Evolutionary conservation across 1,284 basidiomycete species (phyloP).

Genomic region (Pseudozyma pruni): DNA sequence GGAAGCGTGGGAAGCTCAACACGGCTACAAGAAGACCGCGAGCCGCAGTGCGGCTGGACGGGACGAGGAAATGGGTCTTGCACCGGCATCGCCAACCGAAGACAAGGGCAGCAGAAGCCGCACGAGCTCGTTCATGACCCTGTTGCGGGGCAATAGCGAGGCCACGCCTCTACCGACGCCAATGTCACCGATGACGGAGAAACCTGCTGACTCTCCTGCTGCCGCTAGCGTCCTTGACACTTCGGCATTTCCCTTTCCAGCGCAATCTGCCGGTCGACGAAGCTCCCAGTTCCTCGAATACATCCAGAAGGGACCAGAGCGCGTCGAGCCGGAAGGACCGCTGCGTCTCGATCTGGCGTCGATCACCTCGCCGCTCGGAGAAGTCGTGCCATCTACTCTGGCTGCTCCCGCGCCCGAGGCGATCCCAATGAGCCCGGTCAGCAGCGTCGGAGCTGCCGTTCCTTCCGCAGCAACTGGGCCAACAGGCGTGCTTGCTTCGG

Average conservation of each 20-base stretch:
- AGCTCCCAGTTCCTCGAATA: conserved; percentile 47
- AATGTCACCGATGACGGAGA: conserved; percentile 16
- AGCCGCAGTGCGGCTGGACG: conserved; percentile 8
- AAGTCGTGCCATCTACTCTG: conserved; percentile 1
- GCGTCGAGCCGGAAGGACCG: conserved; percentile 22
- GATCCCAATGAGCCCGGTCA: conserved; percentile 5
- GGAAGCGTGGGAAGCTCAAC: conserved; percentile 85
- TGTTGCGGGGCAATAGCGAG: conserved; percentile 21
- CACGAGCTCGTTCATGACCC: conserved; percentile 41
- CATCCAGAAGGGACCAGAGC: conserved; percentile 38
- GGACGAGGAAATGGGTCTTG: conserved; percentile 20
- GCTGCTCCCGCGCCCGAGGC: neutral
- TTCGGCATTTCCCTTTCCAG: conserved; percentile 26
- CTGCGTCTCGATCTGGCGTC: conserved; percentile 23
- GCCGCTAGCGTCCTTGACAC: conserved; percentile 24
- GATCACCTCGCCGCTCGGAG: conserved; percentile 16
- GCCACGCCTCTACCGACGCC: conserved; percentile 20
- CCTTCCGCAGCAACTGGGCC: neutral
- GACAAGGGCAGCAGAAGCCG: conserved; percentile 17
- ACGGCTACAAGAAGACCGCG: conserved; percentile 71
- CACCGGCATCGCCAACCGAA: conserved; percentile 6
- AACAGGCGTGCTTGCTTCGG: neutral
- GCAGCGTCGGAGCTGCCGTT: neutral
- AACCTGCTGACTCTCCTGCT: conserved; percentile 24
- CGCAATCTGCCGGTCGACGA: conserved; percentile 17